Percentiles rank a stretch among this genome's conserved stretches.
Conservation (phyloP, 192 early-diverging fungal species). For the Pilaira anomala region DNA sequence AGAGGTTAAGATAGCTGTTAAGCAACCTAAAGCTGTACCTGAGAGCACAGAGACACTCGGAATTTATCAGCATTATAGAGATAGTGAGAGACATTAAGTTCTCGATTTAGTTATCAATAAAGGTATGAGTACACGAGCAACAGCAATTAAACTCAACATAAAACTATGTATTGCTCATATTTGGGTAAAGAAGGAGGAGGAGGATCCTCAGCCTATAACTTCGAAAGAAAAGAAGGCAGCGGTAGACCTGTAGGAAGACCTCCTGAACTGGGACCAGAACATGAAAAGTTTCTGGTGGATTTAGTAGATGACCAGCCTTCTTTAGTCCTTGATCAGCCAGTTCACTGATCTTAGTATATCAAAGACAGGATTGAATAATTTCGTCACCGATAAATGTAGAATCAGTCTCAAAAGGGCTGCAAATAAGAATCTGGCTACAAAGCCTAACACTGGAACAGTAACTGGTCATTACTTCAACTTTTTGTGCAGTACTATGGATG, state of each 20-base stretch:
- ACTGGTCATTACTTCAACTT: slow-evolving; percentile 3
- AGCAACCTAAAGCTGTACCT: neutral
- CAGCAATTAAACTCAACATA: neutral
- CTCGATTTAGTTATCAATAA: neutral
- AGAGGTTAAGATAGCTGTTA: neutral
- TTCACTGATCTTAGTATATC: slow-evolving; percentile 5
- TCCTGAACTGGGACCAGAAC: neutral
- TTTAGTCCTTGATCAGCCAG: slow-evolving; percentile 3
- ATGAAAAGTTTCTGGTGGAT: slow-evolving; percentile 7
- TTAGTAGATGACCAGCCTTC: slow-evolving; percentile 10
- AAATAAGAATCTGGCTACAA: too few species aligned
- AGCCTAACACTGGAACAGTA: too few species aligned
- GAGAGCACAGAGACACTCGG: too few species aligned
- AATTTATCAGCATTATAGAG: neutral
- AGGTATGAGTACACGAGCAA: neutral
- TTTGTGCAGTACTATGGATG: slow-evolving; percentile 5
- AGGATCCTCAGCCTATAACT: neutral
- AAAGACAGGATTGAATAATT: neutral
- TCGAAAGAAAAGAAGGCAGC: slow-evolving; percentile 14
- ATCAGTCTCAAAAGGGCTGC: slow-evolving; percentile 11
- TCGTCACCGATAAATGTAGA: slow-evolving; percentile 2
- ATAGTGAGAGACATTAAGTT: neutral
- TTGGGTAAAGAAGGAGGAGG: slow-evolving; percentile 5
- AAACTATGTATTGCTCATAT: neutral
- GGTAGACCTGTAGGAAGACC: slow-evolving; percentile 9